Evolutionary conservation across 305 asterid genomes (phyloP), one percentile per base, ranked within the genome.

Genomic region (Andrographis paniculata): DNA sequence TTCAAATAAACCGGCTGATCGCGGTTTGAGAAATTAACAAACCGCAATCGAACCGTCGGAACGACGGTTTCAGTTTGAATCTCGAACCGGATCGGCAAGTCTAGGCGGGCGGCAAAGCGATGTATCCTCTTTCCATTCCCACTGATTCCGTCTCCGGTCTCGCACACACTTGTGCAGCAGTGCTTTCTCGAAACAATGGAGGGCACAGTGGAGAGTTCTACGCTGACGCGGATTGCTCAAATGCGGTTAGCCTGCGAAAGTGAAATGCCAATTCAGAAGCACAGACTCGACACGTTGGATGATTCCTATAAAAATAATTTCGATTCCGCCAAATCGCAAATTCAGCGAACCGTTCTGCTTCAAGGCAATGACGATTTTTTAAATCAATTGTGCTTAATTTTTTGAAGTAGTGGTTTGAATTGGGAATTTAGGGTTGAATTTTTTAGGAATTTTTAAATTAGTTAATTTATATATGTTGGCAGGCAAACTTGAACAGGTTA

Each of bases 181-280:
- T 24, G 30, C 4, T 24, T 24, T 24, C 8, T 24, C 30, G 30
- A 8, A 24, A 4, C 47, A 22, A 20, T 37, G 42, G 2, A 36
- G 40, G 61, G 70, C 50, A 50, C 57, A 20, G 68, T 46, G 27
- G 69, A 62, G 41, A 71, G 56, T 54, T 18, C 16, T 7, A 60
- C 59, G 43, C 62, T 70, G 30, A 23, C 46, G 20, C 74, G 61
- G 58, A 76, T 85, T 93, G 81, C 68, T 36, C 91, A 84, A 56
- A 20, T 47, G 62, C 76, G 82, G 53, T 28, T 79, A 42, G 69
- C 65, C n/a, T 78, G 91, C 58, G 95, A 73, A 31, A 66, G 76
- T 56, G 87, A 82, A 62, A 77, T 77, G 46, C 70, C 75, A 20
- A 74, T 69, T 62, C 89, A 73, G 68, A 83, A 73, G 60, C 80